phyloP scores from a whole-genome alignment of 345 rosid species.

The Gynandropsis gynandra region DNA sequence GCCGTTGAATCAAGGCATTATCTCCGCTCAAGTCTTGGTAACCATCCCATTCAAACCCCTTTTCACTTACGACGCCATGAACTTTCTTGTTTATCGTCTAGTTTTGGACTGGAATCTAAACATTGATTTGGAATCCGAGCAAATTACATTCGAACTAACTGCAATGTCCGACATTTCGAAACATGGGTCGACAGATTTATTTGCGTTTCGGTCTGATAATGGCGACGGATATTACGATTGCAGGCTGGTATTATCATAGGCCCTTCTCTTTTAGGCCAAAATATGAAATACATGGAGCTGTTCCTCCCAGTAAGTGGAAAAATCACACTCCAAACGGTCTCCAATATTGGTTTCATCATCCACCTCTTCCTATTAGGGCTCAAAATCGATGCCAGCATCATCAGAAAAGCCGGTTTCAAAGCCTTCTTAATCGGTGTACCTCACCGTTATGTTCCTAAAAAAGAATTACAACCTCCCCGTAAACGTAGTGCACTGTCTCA shows the following conservation, averaged over 20 bases:
- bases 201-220: neutral
- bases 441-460: slow-evolving; percentile 17
- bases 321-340: slow-evolving; percentile 23
- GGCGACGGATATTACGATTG: neutral
- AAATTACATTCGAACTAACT: too few relatives aligned
- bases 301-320: slow-evolving; percentile 15
- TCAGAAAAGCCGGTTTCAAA: slow-evolving; percentile 28
- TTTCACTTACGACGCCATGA: too few relatives aligned
- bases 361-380: slow-evolving; percentile 30
- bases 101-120: too few relatives aligned
- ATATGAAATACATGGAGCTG: neutral
- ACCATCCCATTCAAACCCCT: too few relatives aligned
- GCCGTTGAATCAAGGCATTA: slow-evolving; percentile 34
- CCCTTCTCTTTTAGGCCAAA: slow-evolving; percentile 28
- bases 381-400: slow-evolving; percentile 24
- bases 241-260: slow-evolving; percentile 35
- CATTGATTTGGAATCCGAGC: too few relatives aligned
- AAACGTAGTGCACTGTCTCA: slow-evolving; percentile 16
- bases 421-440: slow-evolving; percentile 27
- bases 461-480: slow-evolving; percentile 3
- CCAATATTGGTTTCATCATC: slow-evolving; percentile 29
- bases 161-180: too few relatives aligned
- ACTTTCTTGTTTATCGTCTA: too few relatives aligned
- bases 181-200: neutral
- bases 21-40: slow-evolving; percentile 34